Evolutionary conservation across 495 filamentous ascomycete species (phyloP).

Genomic region (Rusavskia elegans): DNA sequence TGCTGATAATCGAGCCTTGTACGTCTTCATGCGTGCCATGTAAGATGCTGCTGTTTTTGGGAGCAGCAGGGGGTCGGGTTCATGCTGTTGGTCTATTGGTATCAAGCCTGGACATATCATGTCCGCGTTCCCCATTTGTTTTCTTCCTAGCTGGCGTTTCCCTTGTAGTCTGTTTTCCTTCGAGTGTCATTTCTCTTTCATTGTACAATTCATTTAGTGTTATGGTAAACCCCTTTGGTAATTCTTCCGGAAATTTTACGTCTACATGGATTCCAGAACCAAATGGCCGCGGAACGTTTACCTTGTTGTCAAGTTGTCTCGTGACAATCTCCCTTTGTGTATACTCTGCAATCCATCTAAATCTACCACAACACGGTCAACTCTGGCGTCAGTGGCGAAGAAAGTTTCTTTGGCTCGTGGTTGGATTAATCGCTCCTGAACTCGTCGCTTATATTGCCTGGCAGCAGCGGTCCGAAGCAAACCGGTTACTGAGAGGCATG

Average conservation of each 20-base stretch:
- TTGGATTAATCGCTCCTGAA: constrained; percentile 6
- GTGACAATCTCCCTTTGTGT: constrained; percentile 19
- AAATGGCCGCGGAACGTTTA: constrained; percentile 18
- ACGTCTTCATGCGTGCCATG: too few relatives aligned
- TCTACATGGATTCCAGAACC: constrained; percentile 10
- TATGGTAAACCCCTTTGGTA: background rate
- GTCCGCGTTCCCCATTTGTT: too few relatives aligned
- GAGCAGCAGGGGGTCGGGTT: too few relatives aligned
- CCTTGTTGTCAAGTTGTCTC: constrained; percentile 17
- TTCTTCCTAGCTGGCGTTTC: too few relatives aligned
- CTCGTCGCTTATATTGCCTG: constrained; percentile 5
- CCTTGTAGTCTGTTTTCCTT: too few relatives aligned
- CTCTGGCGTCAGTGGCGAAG: background rate
- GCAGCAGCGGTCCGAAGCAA: constrained; percentile 4
- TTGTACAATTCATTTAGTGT: background rate
- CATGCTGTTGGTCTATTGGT: too few relatives aligned
- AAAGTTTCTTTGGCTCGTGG: constrained; percentile 7
- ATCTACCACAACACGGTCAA: constrained; percentile 11
- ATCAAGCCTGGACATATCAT: too few relatives aligned
- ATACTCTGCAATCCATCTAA: constrained; percentile 18
- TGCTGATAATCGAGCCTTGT: too few relatives aligned
- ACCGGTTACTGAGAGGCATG: background rate
- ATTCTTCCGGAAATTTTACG: background rate
- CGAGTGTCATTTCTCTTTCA: too few relatives aligned
- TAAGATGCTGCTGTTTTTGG: too few relatives aligned